Conservation (phyloP, 73 alveolate species). For the Blepharisma japonicum region DNA sequence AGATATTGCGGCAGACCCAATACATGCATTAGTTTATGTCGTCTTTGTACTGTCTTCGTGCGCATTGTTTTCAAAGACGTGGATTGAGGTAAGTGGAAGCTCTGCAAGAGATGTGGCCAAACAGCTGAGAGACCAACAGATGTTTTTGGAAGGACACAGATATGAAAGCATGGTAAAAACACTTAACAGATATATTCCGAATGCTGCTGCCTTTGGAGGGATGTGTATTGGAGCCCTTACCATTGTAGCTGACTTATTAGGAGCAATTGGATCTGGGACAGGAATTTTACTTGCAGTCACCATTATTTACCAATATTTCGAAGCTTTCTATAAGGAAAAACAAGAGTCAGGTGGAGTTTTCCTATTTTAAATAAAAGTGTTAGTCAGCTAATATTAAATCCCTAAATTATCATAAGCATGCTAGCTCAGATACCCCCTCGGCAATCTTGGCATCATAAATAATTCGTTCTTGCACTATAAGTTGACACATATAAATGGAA, state of each 20-base stretch:
- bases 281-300: slow-evolving; percentile 99
- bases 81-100: slow-evolving; percentile 98
- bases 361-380: background rate
- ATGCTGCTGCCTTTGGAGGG: slow-evolving; percentile 99
- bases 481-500: background rate
- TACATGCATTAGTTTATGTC: slow-evolving; percentile 95
- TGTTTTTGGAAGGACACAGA: slow-evolving; percentile 94
- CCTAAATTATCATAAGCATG: too few species aligned
- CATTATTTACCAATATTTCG: slow-evolving; percentile 98
- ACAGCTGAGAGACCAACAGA: slow-evolving; percentile 98
- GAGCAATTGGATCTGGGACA: slow-evolving; percentile 99
- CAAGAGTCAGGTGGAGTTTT: slow-evolving; percentile 43
- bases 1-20: slow-evolving; percentile 87
- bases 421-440: too few species aligned
- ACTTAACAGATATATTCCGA: slow-evolving; percentile 97
- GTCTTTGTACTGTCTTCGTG: slow-evolving; percentile 96
- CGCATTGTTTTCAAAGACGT: slow-evolving; percentile 98
- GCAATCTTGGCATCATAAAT: too few species aligned
- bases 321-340: slow-evolving; percentile 87
- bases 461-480: too few species aligned
- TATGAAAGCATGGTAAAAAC: slow-evolving; percentile 78
- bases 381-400: too few species aligned
- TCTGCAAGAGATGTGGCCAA: slow-evolving; percentile 98
- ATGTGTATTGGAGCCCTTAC: slow-evolving; percentile 99
- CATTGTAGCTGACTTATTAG: slow-evolving; percentile 98